Evolutionary conservation across 2,329 filamentous ascomycete genomes (phyloP).

Genomic region (Nemania abortiva): DNA sequence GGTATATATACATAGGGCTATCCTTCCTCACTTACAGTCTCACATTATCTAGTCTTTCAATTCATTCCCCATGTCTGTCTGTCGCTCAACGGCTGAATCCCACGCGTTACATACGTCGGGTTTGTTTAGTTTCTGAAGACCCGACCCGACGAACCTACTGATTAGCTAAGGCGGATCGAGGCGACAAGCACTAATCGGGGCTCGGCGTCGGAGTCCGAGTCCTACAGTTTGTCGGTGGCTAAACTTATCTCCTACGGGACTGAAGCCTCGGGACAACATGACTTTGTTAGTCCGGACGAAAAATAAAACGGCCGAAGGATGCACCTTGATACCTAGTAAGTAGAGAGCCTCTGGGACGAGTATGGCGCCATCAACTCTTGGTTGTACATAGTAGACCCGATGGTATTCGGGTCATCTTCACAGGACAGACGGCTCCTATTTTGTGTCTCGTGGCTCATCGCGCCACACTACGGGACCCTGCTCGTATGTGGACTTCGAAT

Average conservation of each 20-base stretch:
- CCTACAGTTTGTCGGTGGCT: conserved; percentile 3
- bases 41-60: neutral
- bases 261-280: neutral
- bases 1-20: neutral
- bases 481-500: neutral
- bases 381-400: conserved; percentile 10
- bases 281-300: conserved; percentile 18
- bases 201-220: conserved; percentile 35
- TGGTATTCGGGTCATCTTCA: neutral
- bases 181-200: conserved; percentile 27
- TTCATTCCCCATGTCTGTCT: conserved; percentile 1
- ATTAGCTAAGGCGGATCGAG: conserved; percentile 16
- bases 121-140: neutral
- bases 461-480: neutral
- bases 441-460: neutral
- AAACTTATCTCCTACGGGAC: conserved; percentile 6
- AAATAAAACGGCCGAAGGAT: conserved; percentile 27
- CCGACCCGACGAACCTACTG: conserved; percentile 5
- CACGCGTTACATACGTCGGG: neutral
- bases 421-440: neutral
- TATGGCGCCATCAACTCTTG: conserved; percentile 15
- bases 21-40: conserved; percentile 1
- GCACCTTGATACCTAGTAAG: conserved; percentile 16
- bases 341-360: neutral
- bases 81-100: neutral